Percentiles rank a stretch among this genome's conserved stretches.
Evolutionary conservation across 306 rosid species (phyloP).

Genomic region (peach (Prunus persica)): Prunus_persica_NCBIv2 NC_034015.1:19424001-19424500

Average conservation of each 20-base stretch:
- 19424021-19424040: background rate
- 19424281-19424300: conserved; percentile 68
- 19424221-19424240: conserved; percentile 93
- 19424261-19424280: conserved; percentile 84
- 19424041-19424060: background rate
- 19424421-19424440: background rate
- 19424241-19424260: conserved; percentile 79
- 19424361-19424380: conserved; percentile 84
- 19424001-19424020: conserved; percentile 54
- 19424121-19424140: conserved; percentile 91
- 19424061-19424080: background rate
- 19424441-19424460: background rate
- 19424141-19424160: conserved; percentile 67
- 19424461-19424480: background rate
- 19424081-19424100: background rate
- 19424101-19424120: background rate
- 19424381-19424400: conserved; percentile 90
- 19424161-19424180: conserved; percentile 52
- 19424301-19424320: conserved; percentile 66
- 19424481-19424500: background rate
- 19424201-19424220: conserved; percentile 89
- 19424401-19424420: conserved; percentile 95
- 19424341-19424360: conserved; percentile 84
- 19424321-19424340: conserved; percentile 98
- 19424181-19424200: conserved; percentile 24